Percentiles rank a stretch among this genome's conserved stretches.
phyloP scores from a whole-genome alignment of 2,329 filamentous ascomycete species.

The Arthrobotrys entomopaga region DNA sequence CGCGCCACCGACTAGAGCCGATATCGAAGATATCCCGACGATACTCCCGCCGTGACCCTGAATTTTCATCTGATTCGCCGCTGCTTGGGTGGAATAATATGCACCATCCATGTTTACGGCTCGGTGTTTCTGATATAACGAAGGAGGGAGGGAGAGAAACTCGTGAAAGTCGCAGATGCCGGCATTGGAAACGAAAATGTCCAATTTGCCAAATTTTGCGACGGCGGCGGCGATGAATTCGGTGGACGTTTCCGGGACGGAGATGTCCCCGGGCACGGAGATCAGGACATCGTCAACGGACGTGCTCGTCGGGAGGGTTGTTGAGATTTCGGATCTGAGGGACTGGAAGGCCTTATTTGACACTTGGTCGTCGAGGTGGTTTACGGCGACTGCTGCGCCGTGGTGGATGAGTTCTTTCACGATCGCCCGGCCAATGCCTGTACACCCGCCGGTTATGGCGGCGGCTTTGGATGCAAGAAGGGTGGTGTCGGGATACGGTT shows the following conservation, averaged over 20 bases:
- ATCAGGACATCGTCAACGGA: conserved; percentile 67
- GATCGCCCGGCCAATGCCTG: conserved; percentile 87
- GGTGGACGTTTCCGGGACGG: conserved; percentile 75
- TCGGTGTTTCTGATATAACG: conserved; percentile 77
- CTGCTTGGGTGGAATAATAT: conserved; percentile 88
- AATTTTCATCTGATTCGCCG: conserved; percentile 80
- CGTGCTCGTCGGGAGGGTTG: conserved; percentile 65
- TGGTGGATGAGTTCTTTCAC: conserved; percentile 80
- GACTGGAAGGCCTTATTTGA: conserved; percentile 68
- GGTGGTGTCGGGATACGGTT: conserved; percentile 55
- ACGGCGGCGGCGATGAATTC: conserved; percentile 75
- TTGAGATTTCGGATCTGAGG: conserved; percentile 66
- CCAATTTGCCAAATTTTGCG: conserved; percentile 67
- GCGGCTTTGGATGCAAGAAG: conserved; percentile 80
- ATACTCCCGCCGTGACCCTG: conserved; percentile 77
- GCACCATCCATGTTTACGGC: conserved; percentile 85
- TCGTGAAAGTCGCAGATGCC: conserved; percentile 89
- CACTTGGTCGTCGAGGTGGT: conserved; percentile 68
- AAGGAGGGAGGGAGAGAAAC: conserved; percentile 77
- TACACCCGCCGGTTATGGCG: conserved; percentile 86
- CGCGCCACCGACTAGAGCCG: conserved; percentile 79
- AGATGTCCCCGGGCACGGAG: conserved; percentile 79
- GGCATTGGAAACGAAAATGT: conserved; percentile 70
- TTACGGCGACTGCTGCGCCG: conserved; percentile 81
- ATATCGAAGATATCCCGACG: conserved; percentile 78